Conservation (phyloP, 1,284 basidiomycete genomes). For the Peniophora sp. region DNA sequence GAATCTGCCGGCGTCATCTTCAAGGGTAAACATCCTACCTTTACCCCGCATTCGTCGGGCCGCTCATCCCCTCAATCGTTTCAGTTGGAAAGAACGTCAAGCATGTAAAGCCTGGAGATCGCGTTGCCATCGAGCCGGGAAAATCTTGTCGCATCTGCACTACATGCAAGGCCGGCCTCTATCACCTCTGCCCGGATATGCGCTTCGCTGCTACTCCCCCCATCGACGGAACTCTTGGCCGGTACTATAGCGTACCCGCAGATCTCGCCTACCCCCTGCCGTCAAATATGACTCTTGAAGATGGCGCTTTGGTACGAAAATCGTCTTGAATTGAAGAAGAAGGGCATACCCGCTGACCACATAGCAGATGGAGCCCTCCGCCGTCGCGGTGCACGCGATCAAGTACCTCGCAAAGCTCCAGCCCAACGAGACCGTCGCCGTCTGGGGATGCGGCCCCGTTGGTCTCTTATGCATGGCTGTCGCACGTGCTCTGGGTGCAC, state of each 20-base stretch:
- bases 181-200: slow-evolving; percentile 79
- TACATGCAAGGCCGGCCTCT: slow-evolving; percentile 71
- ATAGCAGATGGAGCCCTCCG: slow-evolving; percentile 83
- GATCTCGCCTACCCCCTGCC: slow-evolving; percentile 74
- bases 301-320: slow-evolving; percentile 76
- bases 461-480: slow-evolving; percentile 91
- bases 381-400: slow-evolving; percentile 88
- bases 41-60: neutral
- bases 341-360: slow-evolving; percentile 1
- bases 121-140: slow-evolving; percentile 84
- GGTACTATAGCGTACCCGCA: slow-evolving; percentile 73
- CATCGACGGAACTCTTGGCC: slow-evolving; percentile 79
- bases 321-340: neutral
- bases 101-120: slow-evolving; percentile 73
- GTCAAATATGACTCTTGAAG: slow-evolving; percentile 67
- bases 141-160: slow-evolving; percentile 68
- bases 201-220: slow-evolving; percentile 87
- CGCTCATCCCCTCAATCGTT: neutral
- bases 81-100: slow-evolving; percentile 66
- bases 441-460: slow-evolving; percentile 92
- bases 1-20: slow-evolving; percentile 52
- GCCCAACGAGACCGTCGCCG: slow-evolving; percentile 63
- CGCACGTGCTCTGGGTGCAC: slow-evolving; percentile 82
- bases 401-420: slow-evolving; percentile 70
- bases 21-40: slow-evolving; percentile 31